Base-by-base conservation (phyloP, 352 stramenopile species). In the Globisporangium takayamanum region DNA sequence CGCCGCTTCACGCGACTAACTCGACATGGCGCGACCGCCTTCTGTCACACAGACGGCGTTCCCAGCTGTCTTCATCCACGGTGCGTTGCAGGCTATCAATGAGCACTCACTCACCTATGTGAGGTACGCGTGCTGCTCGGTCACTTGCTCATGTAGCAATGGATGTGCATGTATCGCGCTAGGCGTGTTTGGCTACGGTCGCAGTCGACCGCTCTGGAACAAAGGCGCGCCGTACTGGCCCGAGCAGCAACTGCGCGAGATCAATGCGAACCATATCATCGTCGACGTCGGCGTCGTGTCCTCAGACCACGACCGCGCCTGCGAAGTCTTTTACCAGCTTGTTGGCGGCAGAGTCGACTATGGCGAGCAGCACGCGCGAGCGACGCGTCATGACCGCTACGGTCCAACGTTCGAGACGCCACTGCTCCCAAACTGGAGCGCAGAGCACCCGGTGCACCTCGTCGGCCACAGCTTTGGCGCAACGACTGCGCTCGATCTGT, bases 241-340 rank as follows among this genome's bases (percentile, higher is more conserved):
- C 16, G 70, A 84, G 57, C 53, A 53, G 4, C 67, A 73, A 37
- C 65, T 89, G 12, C 53, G 70, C n/a, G 55, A 51, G 7, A 55
- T 88, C 12, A 75, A 82, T 47, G 63, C 73, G 18, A 88, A 88
- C 64, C 77, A 88, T 50, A 22, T 80, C 30, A 56, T 89, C 1
- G 63, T 87, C 20, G 76, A 88, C 53, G 74, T 89, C 12, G 80
- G 80, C 26, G 55, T 65, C 33, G 64, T 81, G 22, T 85, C 80
- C 5, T 90, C 80, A 5, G 76, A 88, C 55, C 75, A 90, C 59
- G 80, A 90, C 59, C 74, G 80, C 47, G 76, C 76, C 0, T 87
- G 76, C 50, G 80, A 90, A 52, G 57, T 66, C 2, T 90, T 90
- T 50, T 90, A 76, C 65, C 78, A 88, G 52, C 63, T 90, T 28